A percentile compares a stretch with the other conserved stretches of the same genome.
phyloP scores from a whole-genome alignment of 2,329 filamentous ascomycete genomes.

The Fusarium marasasianum region DNA sequence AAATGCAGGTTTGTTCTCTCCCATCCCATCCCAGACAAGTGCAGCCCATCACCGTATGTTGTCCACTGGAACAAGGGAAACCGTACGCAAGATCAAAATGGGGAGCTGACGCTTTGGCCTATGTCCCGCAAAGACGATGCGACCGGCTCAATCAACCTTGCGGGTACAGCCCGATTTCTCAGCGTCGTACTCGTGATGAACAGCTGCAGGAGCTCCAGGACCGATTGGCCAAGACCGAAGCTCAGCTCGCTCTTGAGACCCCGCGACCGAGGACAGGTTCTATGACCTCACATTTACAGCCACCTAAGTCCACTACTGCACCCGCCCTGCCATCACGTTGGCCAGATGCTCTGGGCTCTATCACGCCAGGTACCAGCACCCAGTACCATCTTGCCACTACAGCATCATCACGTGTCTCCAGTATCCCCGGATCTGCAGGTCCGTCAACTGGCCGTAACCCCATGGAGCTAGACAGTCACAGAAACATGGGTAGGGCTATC shows the following conservation, averaged over 20 bases:
- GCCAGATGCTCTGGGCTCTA: not conserved
- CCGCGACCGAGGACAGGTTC: not conserved
- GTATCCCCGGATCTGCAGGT: not conserved
- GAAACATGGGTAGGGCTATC: not conserved
- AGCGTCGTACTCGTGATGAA: not conserved
- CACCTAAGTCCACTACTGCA: not conserved
- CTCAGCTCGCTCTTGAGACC: not conserved
- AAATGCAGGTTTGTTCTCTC: not conserved
- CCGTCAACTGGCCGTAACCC: not conserved
- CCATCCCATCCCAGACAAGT: not conserved
- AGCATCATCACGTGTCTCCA: not conserved
- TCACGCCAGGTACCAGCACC: not conserved
- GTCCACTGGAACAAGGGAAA: not conserved
- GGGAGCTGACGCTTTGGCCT: not conserved
- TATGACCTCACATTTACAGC: not conserved
- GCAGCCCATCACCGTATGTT: not conserved
- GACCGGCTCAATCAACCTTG: not conserved
- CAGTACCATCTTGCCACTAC: not conserved
- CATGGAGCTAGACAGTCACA: not conserved
- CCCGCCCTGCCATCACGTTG: not conserved
- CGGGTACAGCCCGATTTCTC: not conserved
- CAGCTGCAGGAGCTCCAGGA: not conserved
- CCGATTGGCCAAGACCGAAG: not conserved
- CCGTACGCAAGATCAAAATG: fast-evolving
- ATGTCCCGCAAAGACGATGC: not conserved